Evolutionary conservation across 1,139 yeast genomes (phyloP).

Genomic region (Magnusiomyces paraingens): DNA sequence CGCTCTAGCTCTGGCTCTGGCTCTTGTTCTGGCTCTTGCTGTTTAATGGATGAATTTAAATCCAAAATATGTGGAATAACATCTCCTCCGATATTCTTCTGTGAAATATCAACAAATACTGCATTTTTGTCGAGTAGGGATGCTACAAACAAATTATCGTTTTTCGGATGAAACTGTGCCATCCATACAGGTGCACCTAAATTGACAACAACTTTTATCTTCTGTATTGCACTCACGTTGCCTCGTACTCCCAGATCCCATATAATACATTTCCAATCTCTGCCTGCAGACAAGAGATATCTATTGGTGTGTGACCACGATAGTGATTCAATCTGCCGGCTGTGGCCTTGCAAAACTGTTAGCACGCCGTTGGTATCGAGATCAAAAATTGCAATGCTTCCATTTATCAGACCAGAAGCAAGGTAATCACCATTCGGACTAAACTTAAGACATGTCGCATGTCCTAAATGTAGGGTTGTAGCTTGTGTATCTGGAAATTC

Average conservation of each 20-base stretch:
- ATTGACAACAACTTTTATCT: conserved; percentile 35
- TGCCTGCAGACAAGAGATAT: conserved; percentile 63
- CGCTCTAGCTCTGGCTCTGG: conserved; percentile 23
- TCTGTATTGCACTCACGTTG: conserved; percentile 28
- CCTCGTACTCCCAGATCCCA: conserved; percentile 63
- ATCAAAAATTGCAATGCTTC: conserved; percentile 73
- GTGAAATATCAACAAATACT: conserved; percentile 25
- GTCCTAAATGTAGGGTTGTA: conserved; percentile 60
- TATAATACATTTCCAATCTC: conserved; percentile 76
- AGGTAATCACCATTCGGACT: conserved; percentile 77
- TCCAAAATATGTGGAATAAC: conserved; percentile 19
- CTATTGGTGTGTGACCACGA: conserved; percentile 74
- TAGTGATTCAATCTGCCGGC: conserved; percentile 67
- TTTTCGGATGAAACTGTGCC: conserved; percentile 52
- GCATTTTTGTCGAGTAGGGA: conserved; percentile 36
- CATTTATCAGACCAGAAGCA: conserved; percentile 80
- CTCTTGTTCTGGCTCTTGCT: conserved; percentile 10
- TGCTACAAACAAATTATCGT: conserved; percentile 44
- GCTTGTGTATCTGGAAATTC: conserved; percentile 85
- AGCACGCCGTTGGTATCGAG: conserved; percentile 59
- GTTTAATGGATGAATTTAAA: conserved; percentile 29
- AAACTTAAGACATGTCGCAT: conserved; percentile 67
- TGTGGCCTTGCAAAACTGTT: conserved; percentile 53
- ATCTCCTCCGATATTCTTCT: not conserved
- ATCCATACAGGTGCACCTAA: conserved; percentile 73